Evolutionary conservation across 495 filamentous ascomycete genomes (phyloP).

Genomic region (Annulohypoxylon moriforme): DNA sequence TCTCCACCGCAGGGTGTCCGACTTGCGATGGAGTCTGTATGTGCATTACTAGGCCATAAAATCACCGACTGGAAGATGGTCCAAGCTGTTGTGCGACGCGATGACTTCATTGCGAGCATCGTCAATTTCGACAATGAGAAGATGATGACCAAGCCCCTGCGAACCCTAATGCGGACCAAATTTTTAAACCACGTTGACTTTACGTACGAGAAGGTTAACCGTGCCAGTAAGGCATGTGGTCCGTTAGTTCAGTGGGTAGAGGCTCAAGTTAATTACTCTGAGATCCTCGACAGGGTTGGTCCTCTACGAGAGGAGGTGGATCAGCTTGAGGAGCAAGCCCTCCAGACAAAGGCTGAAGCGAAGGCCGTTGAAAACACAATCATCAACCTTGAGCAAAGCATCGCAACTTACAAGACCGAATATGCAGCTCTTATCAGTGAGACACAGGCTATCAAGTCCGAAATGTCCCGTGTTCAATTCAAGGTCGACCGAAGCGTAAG

Average conservation of each 20-base stretch:
- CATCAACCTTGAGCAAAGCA: slow-evolving; percentile 83
- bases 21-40: slow-evolving; percentile 93
- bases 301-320: slow-evolving; percentile 91
- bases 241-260: slow-evolving; percentile 97
- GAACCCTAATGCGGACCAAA: slow-evolving; percentile 90
- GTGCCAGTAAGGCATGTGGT: slow-evolving; percentile 95
- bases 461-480: slow-evolving; percentile 95
- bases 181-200: slow-evolving; percentile 93
- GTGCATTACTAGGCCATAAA: slow-evolving; percentile 91
- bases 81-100: slow-evolving; percentile 83
- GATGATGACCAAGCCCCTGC: slow-evolving; percentile 87
- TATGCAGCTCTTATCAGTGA: slow-evolving; percentile 97
- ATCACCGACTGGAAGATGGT: slow-evolving; percentile 90
- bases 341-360: slow-evolving; percentile 94
- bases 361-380: slow-evolving; percentile 92
- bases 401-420: slow-evolving; percentile 95
- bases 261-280: slow-evolving; percentile 96
- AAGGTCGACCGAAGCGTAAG: slow-evolving; percentile 97
- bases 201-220: slow-evolving; percentile 93
- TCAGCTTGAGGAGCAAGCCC: slow-evolving; percentile 85
- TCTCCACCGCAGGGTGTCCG: slow-evolving; percentile 90
- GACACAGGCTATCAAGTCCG: slow-evolving; percentile 95
- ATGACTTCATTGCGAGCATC: slow-evolving; percentile 98
- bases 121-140: slow-evolving; percentile 96
- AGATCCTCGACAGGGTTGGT: slow-evolving; percentile 94